Evolutionary conservation across 2,329 filamentous ascomycete genomes (phyloP), one percentile per base, ranked within the genome.

Genomic region (Penicillium sp.): DNA sequence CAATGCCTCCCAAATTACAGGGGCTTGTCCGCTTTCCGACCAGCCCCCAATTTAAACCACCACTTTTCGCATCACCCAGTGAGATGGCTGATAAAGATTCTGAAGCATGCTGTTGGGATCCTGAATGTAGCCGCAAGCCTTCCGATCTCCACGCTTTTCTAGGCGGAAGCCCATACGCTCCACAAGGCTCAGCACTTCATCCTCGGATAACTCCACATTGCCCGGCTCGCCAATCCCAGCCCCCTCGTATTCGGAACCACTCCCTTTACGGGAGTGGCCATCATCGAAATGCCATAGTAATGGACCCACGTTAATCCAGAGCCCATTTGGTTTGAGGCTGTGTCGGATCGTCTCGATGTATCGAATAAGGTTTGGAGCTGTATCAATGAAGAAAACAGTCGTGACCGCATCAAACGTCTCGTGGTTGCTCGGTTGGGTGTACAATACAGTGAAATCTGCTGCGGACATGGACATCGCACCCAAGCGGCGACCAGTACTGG

Each of bases 311-410:
- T 99, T 99, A 70, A 96, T 84, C 80, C 96, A 90, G 4, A 96
- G 69, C 0, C 94, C 94, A 27, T 89, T 89, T 0, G 85, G 81
- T 64, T 84, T 86, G 50, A 99, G 82, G 69, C 93, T 95, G 70
- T 89, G 84, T 42, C 78, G 80, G 54, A 97, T 90, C 2, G 92
- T 88, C 71, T 96, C 87, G 35, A 99, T 85, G 71, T 99, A 99
- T 2, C 89, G 85, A 54, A 97, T 89, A 33, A 97, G 73, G 72
- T 99, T 97, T 1, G 93, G 93, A 2, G 94, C 94, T 1, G 94
- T 99, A 73, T 99, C 95, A 57, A 99, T 88, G 78, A 99, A 99
- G 78, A 97, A 99, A 12, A 96, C 90, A 3, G 89, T 91, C 0
- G 90, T 87, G 2, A 97, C 91, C 1, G 89, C 92, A 68, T 97